Conservation (phyloP, 257 asterid species). For the Eustoma russellianum region DNA sequence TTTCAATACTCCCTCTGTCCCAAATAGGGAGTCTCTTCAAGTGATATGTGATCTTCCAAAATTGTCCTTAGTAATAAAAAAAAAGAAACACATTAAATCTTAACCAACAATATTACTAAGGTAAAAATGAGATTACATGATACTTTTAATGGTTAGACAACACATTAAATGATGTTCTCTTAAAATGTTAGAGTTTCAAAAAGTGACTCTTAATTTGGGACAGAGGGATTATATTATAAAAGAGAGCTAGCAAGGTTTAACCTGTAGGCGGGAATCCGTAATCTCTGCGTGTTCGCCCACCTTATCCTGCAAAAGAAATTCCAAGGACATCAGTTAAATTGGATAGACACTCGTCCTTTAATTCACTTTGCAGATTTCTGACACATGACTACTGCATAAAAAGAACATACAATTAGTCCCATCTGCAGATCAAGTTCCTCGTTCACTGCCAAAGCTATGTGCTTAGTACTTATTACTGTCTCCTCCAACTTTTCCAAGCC, state of each 20-base stretch:
- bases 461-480: slow-evolving; percentile 87
- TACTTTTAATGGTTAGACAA: too few species aligned
- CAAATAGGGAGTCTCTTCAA: too few species aligned
- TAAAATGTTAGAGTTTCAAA: too few species aligned
- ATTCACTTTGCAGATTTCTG: background rate
- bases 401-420: slow-evolving; percentile 65
- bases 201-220: too few species aligned
- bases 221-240: background rate
- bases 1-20: too few species aligned
- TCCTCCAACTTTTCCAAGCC: slow-evolving; percentile 86
- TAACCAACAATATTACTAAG: too few species aligned
- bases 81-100: too few species aligned
- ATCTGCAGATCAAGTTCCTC: slow-evolving; percentile 92
- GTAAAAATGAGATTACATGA: too few species aligned
- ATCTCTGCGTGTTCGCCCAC: slow-evolving; percentile 78
- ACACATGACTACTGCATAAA: slow-evolving; percentile 3
- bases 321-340: slow-evolving; percentile 4
- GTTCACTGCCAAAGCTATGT: slow-evolving; percentile 86
- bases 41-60: too few species aligned
- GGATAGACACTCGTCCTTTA: background rate
- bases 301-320: slow-evolving; percentile 40
- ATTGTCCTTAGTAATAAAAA: too few species aligned
- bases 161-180: too few species aligned
- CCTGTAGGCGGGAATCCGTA: slow-evolving; percentile 72
- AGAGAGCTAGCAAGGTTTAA: slow-evolving; percentile 14